phyloP scores from a whole-genome alignment of 148 eudicot genomes.

The Talinum fruticosum region DNA sequence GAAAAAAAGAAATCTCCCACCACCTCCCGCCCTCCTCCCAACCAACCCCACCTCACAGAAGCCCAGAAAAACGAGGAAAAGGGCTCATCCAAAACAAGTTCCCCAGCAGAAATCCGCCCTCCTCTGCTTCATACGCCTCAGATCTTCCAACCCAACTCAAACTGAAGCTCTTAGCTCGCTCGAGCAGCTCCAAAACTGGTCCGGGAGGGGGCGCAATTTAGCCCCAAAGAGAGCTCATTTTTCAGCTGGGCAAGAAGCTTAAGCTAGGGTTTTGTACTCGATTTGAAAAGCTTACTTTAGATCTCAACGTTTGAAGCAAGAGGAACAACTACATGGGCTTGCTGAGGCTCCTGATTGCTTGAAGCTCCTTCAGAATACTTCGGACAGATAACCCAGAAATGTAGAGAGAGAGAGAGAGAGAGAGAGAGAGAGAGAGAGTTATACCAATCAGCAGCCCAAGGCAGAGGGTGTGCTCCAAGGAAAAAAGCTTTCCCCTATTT shows the following conservation, averaged over 20 bases:
- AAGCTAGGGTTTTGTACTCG: constrained; percentile 26
- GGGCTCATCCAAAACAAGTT: constrained; percentile 36
- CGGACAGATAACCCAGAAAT: not conserved
- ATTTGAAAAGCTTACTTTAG: not conserved
- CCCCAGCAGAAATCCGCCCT: constrained; percentile 33
- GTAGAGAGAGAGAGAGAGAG: too few relatives aligned
- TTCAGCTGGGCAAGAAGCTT: not conserved
- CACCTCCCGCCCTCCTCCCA: not conserved
- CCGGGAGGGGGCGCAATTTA: not conserved
- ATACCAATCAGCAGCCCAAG: too few relatives aligned
- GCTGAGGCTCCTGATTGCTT: not conserved
- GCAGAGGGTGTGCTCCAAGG: too few relatives aligned
- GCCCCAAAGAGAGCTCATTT: constrained; percentile 7
- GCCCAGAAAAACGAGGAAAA: constrained; percentile 12
- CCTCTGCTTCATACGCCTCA: constrained; percentile 37
- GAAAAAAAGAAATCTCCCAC: not conserved
- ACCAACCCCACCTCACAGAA: constrained; percentile 13
- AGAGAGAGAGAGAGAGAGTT: too few relatives aligned
- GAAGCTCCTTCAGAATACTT: not conserved
- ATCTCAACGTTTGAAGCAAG: not conserved
- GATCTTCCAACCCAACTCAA: constrained; percentile 24
- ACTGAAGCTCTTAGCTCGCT: not conserved
- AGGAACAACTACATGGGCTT: not conserved
- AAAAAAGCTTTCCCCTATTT: too few relatives aligned
- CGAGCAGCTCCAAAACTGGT: not conserved